These are phyloP conservation scores for Pseudogymnoascus sp. DNA, from an alignment of 2,329 filamentous ascomycete genomes.

Conservation along the genomic window DNA sequence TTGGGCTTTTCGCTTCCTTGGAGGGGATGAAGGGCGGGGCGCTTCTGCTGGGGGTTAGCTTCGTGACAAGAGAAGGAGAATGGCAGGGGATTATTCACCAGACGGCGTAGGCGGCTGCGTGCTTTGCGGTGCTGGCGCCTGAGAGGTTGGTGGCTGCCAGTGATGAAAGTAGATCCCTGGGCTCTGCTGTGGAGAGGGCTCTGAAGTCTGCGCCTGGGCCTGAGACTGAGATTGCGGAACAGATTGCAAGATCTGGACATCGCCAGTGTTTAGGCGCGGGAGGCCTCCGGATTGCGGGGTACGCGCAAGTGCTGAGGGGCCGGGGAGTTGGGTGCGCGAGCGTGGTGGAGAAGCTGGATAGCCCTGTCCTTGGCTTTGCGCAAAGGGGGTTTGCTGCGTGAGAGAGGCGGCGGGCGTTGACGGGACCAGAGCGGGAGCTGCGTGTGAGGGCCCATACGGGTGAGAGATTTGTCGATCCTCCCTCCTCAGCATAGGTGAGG, in stretches of 20 bases:
- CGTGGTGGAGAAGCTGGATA: slow-evolving; percentile 29
- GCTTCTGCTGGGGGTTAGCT: slow-evolving; percentile 26
- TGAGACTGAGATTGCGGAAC: neutral
- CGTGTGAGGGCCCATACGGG: slow-evolving; percentile 19
- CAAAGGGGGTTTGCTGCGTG: slow-evolving; percentile 2
- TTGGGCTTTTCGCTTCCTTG: slow-evolving; percentile 75
- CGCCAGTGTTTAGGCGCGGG: slow-evolving; percentile 35
- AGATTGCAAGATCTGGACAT: slow-evolving; percentile 30
- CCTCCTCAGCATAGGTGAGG: slow-evolving; percentile 47
- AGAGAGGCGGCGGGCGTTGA: slow-evolving; percentile 23
- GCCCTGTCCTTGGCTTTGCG: slow-evolving; percentile 19
- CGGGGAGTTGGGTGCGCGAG: slow-evolving; percentile 21
- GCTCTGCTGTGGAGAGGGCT: slow-evolving; percentile 10
- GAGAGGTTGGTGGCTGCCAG: slow-evolving; percentile 73
- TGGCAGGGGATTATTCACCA: slow-evolving; percentile 47
- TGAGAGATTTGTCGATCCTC: slow-evolving; percentile 36
- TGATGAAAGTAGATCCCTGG: slow-evolving; percentile 73
- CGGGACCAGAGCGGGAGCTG: slow-evolving; percentile 22
- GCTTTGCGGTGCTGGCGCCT: slow-evolving; percentile 45
- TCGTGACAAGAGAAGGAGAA: slow-evolving; percentile 33
- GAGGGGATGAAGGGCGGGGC: slow-evolving; percentile 60
- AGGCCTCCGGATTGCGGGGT: slow-evolving; percentile 27
- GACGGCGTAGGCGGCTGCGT: slow-evolving; percentile 66
- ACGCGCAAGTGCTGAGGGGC: slow-evolving; percentile 19
- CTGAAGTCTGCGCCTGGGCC: slow-evolving; percentile 21